Conservation (phyloP, 768 basidiomycete species). For the Mycena olivaceomarginata region DNA sequence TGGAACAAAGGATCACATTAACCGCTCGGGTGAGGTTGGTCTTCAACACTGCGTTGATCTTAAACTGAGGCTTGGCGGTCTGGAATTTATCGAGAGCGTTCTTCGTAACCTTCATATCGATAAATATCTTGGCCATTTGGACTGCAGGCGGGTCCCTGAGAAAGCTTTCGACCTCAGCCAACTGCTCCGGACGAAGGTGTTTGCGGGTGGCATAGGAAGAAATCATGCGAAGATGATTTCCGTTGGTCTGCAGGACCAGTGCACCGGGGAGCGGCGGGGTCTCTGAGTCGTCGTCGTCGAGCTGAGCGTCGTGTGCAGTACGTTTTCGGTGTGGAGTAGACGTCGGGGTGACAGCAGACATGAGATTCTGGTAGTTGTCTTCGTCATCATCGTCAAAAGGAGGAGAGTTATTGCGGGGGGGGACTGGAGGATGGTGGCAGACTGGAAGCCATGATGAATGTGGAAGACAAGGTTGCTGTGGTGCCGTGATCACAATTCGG, state of each 20-base stretch:
- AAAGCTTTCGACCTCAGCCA: constrained; percentile 18
- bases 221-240: constrained; percentile 14
- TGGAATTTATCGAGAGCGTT: constrained; percentile 21
- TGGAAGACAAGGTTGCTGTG: constrained; percentile 5
- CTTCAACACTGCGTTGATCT: constrained; percentile 20
- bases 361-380: background rate
- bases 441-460: background rate
- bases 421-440: background rate
- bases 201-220: constrained; percentile 18
- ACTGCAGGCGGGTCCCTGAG: constrained; percentile 12
- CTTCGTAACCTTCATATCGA: background rate
- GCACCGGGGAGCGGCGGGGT: constrained; percentile 1
- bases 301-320: constrained; percentile 6
- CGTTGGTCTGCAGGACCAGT: constrained; percentile 2
- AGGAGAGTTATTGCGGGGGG: constrained; percentile 4
- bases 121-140: constrained; percentile 20
- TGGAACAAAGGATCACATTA: constrained; percentile 17
- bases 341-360: background rate
- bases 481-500: background rate
- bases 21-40: constrained; percentile 14
- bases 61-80: constrained; percentile 21
- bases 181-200: constrained; percentile 21
- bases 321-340: constrained; percentile 15
- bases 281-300: constrained; percentile 6
- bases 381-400: constrained; percentile 5